These are phyloP conservation scores for Neurospora sp. DNA, from an alignment of 495 filamentous ascomycete genomes.

Conservation along the genomic window DNA sequence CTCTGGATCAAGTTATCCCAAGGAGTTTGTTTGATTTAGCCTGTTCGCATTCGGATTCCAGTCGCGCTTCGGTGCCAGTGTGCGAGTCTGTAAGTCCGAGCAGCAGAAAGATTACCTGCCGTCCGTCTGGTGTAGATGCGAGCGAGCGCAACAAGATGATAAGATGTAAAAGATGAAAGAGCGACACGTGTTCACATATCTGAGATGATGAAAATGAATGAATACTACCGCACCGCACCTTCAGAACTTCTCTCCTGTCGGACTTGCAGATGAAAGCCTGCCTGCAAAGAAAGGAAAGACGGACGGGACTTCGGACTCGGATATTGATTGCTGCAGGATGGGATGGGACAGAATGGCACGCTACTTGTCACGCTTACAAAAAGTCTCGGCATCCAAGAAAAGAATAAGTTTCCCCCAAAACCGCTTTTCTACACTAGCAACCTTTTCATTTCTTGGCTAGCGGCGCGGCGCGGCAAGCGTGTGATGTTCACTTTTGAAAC, in stretches of 20 bases:
- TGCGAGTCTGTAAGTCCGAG: background rate
- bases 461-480: background rate
- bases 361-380: background rate
- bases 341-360: background rate
- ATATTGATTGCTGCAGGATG: background rate
- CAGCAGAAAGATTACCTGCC: background rate
- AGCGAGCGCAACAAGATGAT: background rate
- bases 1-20: background rate
- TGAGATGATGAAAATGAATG: background rate
- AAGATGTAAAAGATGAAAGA: background rate
- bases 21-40: background rate
- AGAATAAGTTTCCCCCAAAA: background rate
- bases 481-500: background rate
- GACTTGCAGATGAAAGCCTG: background rate
- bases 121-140: background rate
- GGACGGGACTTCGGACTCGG: background rate
- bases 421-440: background rate
- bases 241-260: background rate
- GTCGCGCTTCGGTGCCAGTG: background rate
- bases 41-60: background rate
- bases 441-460: background rate
- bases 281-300: background rate
- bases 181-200: background rate
- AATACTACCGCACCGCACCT: background rate
- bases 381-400: background rate